A percentile compares a stretch with the other conserved stretches of the same genome.
phyloP scores from a whole-genome alignment of 2,329 filamentous ascomycete genomes.

The Periconia sp. region DNA sequence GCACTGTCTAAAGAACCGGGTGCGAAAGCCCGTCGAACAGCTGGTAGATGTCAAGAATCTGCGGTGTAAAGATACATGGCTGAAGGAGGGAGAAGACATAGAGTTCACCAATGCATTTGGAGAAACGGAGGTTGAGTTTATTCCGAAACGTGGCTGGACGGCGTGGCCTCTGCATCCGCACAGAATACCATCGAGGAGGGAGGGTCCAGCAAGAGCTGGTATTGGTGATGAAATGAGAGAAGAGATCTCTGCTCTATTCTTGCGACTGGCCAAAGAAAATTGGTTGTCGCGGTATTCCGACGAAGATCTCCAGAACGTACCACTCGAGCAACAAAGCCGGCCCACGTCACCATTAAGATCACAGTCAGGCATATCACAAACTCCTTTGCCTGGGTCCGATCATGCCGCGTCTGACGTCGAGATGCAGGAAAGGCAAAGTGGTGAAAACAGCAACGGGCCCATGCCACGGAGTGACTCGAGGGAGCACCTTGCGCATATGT shows the following conservation, averaged over 20 bases:
- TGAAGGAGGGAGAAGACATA: conserved; percentile 38
- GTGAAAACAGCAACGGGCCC: neutral
- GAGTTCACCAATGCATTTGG: conserved; percentile 31
- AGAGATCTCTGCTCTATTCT: conserved; percentile 68
- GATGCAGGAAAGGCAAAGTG: neutral
- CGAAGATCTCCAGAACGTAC: conserved; percentile 16
- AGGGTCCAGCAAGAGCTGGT: conserved; percentile 36
- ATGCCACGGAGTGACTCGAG: neutral
- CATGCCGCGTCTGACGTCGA: conserved; percentile 6
- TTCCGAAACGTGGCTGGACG: conserved; percentile 70
- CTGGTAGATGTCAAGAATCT: conserved; percentile 31
- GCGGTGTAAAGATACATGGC: conserved; percentile 51
- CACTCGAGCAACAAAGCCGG: neutral
- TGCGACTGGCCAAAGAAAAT: conserved; percentile 71
- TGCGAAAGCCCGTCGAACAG: conserved; percentile 21
- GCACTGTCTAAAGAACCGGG: conserved; percentile 68
- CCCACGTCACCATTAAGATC: too few species aligned
- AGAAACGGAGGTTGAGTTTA: conserved; percentile 43
- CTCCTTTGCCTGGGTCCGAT: too few species aligned
- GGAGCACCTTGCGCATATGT: too few species aligned
- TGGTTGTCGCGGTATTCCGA: conserved; percentile 51
- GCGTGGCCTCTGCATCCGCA: conserved; percentile 78
- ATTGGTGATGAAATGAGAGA: conserved; percentile 72
- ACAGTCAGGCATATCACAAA: neutral
- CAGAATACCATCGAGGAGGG: conserved; percentile 66